These are phyloP conservation scores for Kwoniella bestiolae DNA, from an alignment of 768 basidiomycete species.

Conservation along the genomic window DNA sequence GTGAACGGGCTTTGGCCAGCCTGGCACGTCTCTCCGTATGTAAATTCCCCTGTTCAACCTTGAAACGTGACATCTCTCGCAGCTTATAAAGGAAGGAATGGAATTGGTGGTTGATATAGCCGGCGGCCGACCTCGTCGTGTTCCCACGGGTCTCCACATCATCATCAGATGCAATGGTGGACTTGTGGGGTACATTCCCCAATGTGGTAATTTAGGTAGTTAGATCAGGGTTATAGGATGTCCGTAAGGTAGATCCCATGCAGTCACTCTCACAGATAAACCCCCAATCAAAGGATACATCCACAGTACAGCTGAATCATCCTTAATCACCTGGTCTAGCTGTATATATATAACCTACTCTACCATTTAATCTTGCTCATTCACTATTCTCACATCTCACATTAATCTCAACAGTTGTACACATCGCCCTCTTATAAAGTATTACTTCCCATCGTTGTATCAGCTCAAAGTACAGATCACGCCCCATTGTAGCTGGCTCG, in stretches of 20 bases:
- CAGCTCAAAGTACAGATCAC: not conserved
- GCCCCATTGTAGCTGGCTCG: not conserved
- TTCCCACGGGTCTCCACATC: conserved; percentile 12
- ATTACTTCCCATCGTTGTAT: not conserved
- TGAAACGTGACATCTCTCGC: not conserved
- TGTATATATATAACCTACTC: not conserved
- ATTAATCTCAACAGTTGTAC: too few species aligned
- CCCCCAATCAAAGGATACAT: not conserved
- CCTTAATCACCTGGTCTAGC: not conserved
- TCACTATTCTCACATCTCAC: too few species aligned
- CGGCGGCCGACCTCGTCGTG: not conserved
- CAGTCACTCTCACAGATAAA: too few species aligned
- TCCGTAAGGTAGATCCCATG: too few species aligned
- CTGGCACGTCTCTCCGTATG: too few species aligned
- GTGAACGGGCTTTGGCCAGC: too few species aligned
- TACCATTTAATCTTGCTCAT: not conserved
- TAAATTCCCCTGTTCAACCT: not conserved
- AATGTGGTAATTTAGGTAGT: conserved; percentile 2
- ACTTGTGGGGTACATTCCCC: not conserved
- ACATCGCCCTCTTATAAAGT: not conserved
- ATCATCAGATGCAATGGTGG: not conserved
- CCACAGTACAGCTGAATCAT: not conserved
- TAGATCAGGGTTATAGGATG: conserved; percentile 2
- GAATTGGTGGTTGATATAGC: too few species aligned
- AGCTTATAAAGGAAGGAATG: too few species aligned